Percentiles rank a stretch among this genome's conserved stretches.
These are phyloP conservation scores for Jatropha podagrica DNA, from an alignment of 441 rosid species.

Conservation along the genomic window DNA sequence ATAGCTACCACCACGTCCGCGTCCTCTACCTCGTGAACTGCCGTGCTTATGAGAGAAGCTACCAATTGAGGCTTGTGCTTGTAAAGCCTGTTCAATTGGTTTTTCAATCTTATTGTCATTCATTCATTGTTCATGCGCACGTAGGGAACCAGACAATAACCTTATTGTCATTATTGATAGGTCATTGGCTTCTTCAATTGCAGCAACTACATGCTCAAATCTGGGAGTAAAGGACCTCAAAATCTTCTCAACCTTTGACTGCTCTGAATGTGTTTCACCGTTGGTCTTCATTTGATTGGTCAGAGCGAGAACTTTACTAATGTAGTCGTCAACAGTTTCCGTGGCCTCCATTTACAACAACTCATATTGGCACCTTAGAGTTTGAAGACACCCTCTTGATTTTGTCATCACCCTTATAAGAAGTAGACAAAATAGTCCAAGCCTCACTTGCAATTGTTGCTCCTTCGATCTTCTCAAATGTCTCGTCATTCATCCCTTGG, in stretches of 20 bases:
- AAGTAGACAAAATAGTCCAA: background rate
- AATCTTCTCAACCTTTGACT: background rate
- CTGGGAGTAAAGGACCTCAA: background rate
- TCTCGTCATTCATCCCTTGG: background rate
- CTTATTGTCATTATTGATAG: background rate
- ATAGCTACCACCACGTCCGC: background rate
- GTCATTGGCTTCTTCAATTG: slow-evolving; percentile 8
- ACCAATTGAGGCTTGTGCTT: background rate
- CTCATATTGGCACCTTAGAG: background rate
- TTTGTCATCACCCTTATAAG: slow-evolving; percentile 4
- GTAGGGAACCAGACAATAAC: background rate
- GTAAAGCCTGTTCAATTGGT: slow-evolving; percentile 3
- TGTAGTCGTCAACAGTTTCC: background rate
- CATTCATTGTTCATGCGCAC: slow-evolving; percentile 5
- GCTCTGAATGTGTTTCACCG: background rate
- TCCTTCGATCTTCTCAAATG: background rate
- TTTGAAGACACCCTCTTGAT: slow-evolving; percentile 8
- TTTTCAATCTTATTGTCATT: background rate
- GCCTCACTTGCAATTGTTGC: background rate
- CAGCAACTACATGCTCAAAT: background rate
- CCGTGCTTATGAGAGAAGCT: background rate
- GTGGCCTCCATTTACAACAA: background rate
- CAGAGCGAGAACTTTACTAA: background rate
- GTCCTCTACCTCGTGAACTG: background rate
- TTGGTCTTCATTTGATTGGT: slow-evolving; percentile 2